A percentile compares a stretch with the other conserved stretches of the same genome.
These are phyloP conservation scores for Moesziomyces parantarcticus DNA, from an alignment of 1,284 basidiomycete genomes.

Conservation along the genomic window DNA sequence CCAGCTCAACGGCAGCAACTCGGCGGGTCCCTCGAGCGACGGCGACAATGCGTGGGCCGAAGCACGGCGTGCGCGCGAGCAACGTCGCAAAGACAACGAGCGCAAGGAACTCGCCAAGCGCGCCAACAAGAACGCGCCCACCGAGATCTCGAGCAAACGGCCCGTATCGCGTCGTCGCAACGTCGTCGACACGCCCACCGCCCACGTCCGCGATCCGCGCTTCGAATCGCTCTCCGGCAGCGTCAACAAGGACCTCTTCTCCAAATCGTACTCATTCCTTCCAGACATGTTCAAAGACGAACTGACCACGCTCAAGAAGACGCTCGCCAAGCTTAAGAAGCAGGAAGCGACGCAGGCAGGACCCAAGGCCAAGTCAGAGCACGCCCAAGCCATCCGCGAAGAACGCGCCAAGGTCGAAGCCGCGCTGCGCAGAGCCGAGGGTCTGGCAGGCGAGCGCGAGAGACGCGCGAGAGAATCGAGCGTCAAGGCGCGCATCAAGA, in stretches of 20 bases:
- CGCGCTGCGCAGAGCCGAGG: slow-evolving; percentile 81
- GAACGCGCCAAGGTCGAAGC: slow-evolving; percentile 82
- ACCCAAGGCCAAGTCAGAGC: slow-evolving; percentile 74
- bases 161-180: slow-evolving; percentile 82
- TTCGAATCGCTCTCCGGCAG: slow-evolving; percentile 82
- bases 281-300: slow-evolving; percentile 78
- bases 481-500: slow-evolving; percentile 73
- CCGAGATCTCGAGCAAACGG: slow-evolving; percentile 85
- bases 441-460: slow-evolving; percentile 74
- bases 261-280: slow-evolving; percentile 82
- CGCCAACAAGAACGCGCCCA: slow-evolving; percentile 87
- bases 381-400: slow-evolving; percentile 69
- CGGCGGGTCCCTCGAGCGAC: slow-evolving; percentile 1
- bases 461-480: slow-evolving; percentile 72
- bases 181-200: slow-evolving; percentile 79
- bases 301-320: slow-evolving; percentile 75
- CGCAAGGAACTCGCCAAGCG: slow-evolving; percentile 71
- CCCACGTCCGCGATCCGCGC: slow-evolving; percentile 84
- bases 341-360: slow-evolving; percentile 76
- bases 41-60: slow-evolving; percentile 14
- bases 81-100: slow-evolving; percentile 18
- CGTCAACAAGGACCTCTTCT: slow-evolving; percentile 78
- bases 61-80: slow-evolving; percentile 12
- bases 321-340: slow-evolving; percentile 77
- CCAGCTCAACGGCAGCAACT: slow-evolving; percentile 29